phyloP scores from a whole-genome alignment of 2,329 filamentous ascomycete genomes.

The Fulvia fulva region DNA sequence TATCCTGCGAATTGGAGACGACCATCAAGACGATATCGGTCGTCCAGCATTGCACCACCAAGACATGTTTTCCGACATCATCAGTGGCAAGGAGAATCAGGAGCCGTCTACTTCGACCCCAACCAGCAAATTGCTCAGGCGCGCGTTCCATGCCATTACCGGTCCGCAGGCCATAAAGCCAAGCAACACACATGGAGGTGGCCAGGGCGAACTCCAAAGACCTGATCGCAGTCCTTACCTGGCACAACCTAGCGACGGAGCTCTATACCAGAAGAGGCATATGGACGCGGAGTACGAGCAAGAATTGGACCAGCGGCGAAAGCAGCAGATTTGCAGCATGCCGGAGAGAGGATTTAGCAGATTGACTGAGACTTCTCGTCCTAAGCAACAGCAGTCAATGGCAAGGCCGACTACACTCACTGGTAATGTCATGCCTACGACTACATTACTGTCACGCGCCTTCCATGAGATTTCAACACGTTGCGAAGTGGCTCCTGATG shows the following conservation, averaged over 20 bases:
- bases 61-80: neutral
- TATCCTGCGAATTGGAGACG: constrained; percentile 17
- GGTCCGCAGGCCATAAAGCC: neutral
- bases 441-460: too few species aligned
- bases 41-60: neutral
- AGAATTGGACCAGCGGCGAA: neutral
- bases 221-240: neutral
- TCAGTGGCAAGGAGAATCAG: constrained; percentile 16
- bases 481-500: too few species aligned
- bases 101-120: constrained; percentile 18
- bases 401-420: neutral
- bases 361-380: neutral
- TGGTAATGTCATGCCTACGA: neutral
- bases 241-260: neutral
- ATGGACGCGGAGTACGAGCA: neutral
- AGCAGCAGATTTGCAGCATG: neutral
- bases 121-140: constrained; percentile 19
- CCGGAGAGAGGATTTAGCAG: constrained; percentile 10
- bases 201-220: neutral
- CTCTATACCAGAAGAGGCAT: neutral
- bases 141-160: constrained; percentile 10
- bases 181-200: neutral
- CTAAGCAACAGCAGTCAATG: neutral
- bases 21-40: neutral
- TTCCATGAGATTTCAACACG: too few species aligned